A percentile compares a stretch with the other conserved stretches of the same genome.
Evolutionary conservation across 2,329 filamentous ascomycete species (phyloP).

Genomic region (Trichoderma atrobrunneum): DNA sequence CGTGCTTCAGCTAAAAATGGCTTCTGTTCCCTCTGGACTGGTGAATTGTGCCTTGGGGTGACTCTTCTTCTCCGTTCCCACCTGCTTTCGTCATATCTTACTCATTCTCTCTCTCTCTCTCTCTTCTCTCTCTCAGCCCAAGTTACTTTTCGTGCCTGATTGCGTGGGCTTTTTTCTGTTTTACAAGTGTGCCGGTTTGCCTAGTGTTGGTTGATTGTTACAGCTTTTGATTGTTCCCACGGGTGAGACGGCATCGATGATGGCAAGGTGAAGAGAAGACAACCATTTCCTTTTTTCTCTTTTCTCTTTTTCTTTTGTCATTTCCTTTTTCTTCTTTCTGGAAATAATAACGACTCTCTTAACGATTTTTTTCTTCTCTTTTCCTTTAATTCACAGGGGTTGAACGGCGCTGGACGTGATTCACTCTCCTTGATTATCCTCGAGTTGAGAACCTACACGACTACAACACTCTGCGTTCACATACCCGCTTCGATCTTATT

Average conservation of each 20-base stretch:
- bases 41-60: not conserved
- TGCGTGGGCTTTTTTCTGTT: not conserved
- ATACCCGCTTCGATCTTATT: not conserved
- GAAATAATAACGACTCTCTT: not conserved
- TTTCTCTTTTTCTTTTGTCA: not conserved
- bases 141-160: not conserved
- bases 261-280: constrained; percentile 13
- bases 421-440: constrained; percentile 12
- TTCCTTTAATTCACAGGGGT: constrained; percentile 6
- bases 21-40: not conserved
- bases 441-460: not conserved
- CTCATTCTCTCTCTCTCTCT: not conserved
- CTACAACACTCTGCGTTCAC: not conserved
- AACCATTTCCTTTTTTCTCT: not conserved
- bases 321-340: not conserved
- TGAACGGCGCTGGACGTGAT: constrained; percentile 22
- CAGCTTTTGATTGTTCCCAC: not conserved
- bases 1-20: constrained; percentile 3
- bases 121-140: not conserved
- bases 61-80: not conserved
- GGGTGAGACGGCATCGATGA: constrained; percentile 2
- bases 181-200: constrained; percentile 19
- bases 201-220: constrained; percentile 13
- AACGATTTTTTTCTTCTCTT: not conserved
- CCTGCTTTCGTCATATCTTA: not conserved